These are phyloP conservation scores for Luffa acutangula DNA, from an alignment of 306 rosid species.

Conservation along the genomic window DNA sequence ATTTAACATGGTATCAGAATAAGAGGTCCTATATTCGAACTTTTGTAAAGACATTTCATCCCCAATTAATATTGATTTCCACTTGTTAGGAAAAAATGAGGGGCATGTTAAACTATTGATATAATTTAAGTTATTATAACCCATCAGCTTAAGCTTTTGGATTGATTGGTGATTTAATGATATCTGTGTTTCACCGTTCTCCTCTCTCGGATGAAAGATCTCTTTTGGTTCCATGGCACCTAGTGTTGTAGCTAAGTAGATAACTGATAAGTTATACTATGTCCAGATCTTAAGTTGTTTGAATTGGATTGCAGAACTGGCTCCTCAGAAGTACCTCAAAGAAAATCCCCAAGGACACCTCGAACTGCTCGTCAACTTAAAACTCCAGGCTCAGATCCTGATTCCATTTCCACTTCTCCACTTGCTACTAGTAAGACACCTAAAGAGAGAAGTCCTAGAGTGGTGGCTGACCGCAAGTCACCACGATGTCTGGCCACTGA, in stretches of 20 bases:
- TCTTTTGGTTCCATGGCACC: background rate
- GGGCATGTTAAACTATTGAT: too few species aligned
- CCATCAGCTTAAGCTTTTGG: too few species aligned
- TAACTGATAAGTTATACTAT: background rate
- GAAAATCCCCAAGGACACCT: constrained; percentile 52
- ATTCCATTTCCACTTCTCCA: constrained; percentile 35
- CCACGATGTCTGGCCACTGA: constrained; percentile 49
- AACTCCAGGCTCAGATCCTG: constrained; percentile 32
- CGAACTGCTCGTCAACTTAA: constrained; percentile 38
- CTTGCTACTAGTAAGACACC: constrained; percentile 38
- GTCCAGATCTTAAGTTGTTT: background rate
- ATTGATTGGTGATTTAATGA: too few species aligned
- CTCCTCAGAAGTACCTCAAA: constrained; percentile 47
- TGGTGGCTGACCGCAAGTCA: constrained; percentile 42
- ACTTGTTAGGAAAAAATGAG: too few species aligned
- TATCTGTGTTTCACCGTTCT: background rate
- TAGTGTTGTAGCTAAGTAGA: background rate
- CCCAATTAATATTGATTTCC: too few species aligned
- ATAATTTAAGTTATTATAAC: too few species aligned
- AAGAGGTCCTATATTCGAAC: too few species aligned
- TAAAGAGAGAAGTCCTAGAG: constrained; percentile 50
- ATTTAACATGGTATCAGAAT: too few species aligned
- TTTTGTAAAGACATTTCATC: too few species aligned
- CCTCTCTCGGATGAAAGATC: background rate
- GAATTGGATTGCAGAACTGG: constrained; percentile 31